phyloP scores from a whole-genome alignment of 176 grass and related monocot species.

The Eragrostis curvula region DNA sequence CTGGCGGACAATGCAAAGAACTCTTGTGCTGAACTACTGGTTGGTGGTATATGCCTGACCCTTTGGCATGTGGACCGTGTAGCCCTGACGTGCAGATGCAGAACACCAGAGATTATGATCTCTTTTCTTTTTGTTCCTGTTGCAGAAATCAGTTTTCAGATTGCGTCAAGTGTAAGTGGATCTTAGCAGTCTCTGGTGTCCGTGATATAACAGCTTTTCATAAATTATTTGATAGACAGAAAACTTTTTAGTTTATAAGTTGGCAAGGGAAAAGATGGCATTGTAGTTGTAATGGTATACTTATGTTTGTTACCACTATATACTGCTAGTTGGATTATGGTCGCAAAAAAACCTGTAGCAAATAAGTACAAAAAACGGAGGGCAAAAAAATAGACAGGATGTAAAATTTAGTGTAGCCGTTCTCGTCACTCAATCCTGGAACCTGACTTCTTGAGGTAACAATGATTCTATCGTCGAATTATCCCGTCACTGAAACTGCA shows the following conservation, averaged over 20 bases:
- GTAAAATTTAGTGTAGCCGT: too few species aligned
- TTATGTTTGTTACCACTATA: too few species aligned
- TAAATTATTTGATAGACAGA: not conserved
- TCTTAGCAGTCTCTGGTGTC: not conserved
- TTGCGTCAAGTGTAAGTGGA: not conserved
- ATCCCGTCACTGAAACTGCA: not conserved
- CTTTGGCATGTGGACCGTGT: not conserved
- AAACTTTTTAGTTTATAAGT: too few species aligned
- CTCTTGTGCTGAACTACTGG: conserved; percentile 5
- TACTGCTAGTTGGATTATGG: too few species aligned
- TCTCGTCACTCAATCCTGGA: too few species aligned
- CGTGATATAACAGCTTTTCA: not conserved
- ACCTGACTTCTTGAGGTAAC: not conserved
- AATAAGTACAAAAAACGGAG: too few species aligned
- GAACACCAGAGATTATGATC: not conserved
- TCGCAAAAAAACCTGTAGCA: too few species aligned
- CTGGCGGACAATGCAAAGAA: not conserved
- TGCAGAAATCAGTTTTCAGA: not conserved
- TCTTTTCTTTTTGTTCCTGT: not conserved
- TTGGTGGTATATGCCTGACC: not conserved
- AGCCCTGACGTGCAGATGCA: conserved; percentile 14
- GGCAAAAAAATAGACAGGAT: too few species aligned
- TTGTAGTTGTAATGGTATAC: too few species aligned
- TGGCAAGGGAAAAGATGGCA: too few species aligned
- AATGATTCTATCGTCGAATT: conserved; percentile 24